Percentiles rank a stretch among this genome's conserved stretches.
These are phyloP conservation scores for Apiospora phragmitis DNA, from an alignment of 2,329 filamentous ascomycete species.

Conservation along the genomic window DNA sequence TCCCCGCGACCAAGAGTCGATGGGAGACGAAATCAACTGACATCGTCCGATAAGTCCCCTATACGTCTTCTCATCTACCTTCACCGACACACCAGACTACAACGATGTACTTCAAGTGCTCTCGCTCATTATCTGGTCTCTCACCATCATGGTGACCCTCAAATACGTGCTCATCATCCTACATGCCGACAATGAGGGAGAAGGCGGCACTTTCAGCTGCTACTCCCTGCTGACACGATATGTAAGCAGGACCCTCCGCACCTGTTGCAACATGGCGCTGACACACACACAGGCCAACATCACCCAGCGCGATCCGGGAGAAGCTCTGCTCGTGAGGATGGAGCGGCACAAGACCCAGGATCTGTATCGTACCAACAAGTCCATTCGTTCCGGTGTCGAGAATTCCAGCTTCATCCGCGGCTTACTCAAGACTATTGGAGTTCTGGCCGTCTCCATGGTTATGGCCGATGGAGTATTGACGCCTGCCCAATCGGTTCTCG, in stretches of 20 bases:
- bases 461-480: slow-evolving; percentile 67
- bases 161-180: slow-evolving; percentile 70
- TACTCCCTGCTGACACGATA: slow-evolving; percentile 65
- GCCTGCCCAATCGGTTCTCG: slow-evolving; percentile 69
- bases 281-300: slow-evolving; percentile 52
- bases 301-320: slow-evolving; percentile 57
- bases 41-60: slow-evolving; percentile 53
- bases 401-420: slow-evolving; percentile 51
- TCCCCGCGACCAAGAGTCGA: not conserved
- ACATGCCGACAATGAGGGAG: slow-evolving; percentile 68
- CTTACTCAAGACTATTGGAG: slow-evolving; percentile 60
- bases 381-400: slow-evolving; percentile 59
- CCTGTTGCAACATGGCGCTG: not conserved
- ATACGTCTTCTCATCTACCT: slow-evolving; percentile 71
- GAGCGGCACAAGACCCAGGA: slow-evolving; percentile 60
- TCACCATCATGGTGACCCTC: slow-evolving; percentile 68
- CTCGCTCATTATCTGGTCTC: slow-evolving; percentile 68
- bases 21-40: not conserved
- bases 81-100: slow-evolving; percentile 53
- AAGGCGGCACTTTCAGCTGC: slow-evolving; percentile 69
- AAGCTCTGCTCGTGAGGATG: slow-evolving; percentile 56
- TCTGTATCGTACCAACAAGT: slow-evolving; percentile 50
- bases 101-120: slow-evolving; percentile 64
- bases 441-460: slow-evolving; percentile 68
- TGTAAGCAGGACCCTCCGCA: slow-evolving; percentile 32